These are phyloP conservation scores for Kazachstania viticola DNA, from an alignment of 805 yeast species.

Conservation along the genomic window DNA sequence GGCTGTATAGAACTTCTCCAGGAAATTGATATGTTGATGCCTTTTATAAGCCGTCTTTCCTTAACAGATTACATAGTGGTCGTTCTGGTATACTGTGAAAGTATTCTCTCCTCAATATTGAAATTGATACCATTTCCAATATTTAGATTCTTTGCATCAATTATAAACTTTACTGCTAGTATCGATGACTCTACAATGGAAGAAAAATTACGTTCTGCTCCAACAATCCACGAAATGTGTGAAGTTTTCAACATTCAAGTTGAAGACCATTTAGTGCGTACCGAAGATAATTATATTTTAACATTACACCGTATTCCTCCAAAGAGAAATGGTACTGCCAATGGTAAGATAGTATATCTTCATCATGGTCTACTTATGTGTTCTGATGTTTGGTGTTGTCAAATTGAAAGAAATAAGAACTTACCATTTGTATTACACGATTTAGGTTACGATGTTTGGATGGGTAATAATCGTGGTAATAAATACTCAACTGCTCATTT, in stretches of 20 bases:
- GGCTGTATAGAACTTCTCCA: too few relatives aligned
- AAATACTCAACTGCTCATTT: conserved; percentile 80
- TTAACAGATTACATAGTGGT: conserved; percentile 41
- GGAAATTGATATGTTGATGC: conserved; percentile 3
- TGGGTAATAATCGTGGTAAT: conserved; percentile 88
- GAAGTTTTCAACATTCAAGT: conserved; percentile 53
- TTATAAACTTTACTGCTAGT: conserved; percentile 12
- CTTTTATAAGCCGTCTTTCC: conserved; percentile 27
- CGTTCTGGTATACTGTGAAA: conserved; percentile 39
- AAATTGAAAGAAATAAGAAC: conserved; percentile 35
- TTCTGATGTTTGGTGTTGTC: conserved; percentile 69
- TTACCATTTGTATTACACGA: conserved; percentile 71
- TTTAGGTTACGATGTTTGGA: conserved; percentile 86
- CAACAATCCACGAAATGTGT: conserved; percentile 55
- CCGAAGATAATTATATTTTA: conserved; percentile 66
- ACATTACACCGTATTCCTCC: conserved; percentile 63
- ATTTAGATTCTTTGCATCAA: conserved; percentile 27
- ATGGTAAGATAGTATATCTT: conserved; percentile 53
- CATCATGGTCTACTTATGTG: conserved; percentile 91
- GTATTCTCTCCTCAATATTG: conserved; percentile 34
- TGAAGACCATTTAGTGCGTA: conserved; percentile 67
- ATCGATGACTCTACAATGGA: conserved; percentile 12
- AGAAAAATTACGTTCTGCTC: conserved; percentile 26
- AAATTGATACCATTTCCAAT: conserved; percentile 34
- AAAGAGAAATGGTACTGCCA: conserved; percentile 11